Base-by-base conservation (phyloP, 768 basidiomycete genomes). In the Hericium alpestre region DNA sequence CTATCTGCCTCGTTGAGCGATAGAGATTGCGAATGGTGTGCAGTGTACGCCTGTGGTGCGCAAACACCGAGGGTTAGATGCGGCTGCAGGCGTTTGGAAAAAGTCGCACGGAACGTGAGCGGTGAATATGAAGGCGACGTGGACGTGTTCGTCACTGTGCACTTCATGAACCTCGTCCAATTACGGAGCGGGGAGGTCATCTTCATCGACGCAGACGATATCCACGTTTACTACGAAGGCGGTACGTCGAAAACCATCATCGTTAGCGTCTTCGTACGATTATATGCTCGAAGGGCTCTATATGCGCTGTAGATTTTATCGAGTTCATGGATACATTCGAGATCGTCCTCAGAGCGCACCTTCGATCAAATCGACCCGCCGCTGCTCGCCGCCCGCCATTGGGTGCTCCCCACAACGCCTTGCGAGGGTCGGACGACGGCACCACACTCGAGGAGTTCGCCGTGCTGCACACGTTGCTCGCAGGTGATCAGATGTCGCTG, bases 151-250 rank as follows among this genome's bases (percentile, higher is more conserved):
- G 79, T 78, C 12, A 64, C 65, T 57, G 68, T 73, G 1, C 81
- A 79, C 67, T 65, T 81, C 62, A 68, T 82, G 65, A 81, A 83
- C 67, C 72, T 79, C 43, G 74, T 79, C 9, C 69, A 73, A 58
- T 67, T 83, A 9, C 67, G 75, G 55, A 67, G 69, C n/a, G 80
- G 81, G 8, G 73, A 81, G 60, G 76, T 75, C 12, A 72, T 79
- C 46, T 83, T 79, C 67, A 67, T 82, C 53, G 74, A 74, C 38
- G 80, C 79, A 0, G 75, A 80, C 60, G 78, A 80, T 61, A 76
- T 80, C 1, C 81, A 82, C 62, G 81, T 80, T 3, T 82, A 81
- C 66, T 73, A 82, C 51, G 74, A 74, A 50, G 81, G 80, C 63
- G 78, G 80, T 80, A 49, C 59, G 66, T 72, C 2, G 1, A 43